Percentiles rank a stretch among this genome's conserved stretches.
phyloP scores from a whole-genome alignment of 495 filamentous ascomycete species.

The Halenospora varia region DNA sequence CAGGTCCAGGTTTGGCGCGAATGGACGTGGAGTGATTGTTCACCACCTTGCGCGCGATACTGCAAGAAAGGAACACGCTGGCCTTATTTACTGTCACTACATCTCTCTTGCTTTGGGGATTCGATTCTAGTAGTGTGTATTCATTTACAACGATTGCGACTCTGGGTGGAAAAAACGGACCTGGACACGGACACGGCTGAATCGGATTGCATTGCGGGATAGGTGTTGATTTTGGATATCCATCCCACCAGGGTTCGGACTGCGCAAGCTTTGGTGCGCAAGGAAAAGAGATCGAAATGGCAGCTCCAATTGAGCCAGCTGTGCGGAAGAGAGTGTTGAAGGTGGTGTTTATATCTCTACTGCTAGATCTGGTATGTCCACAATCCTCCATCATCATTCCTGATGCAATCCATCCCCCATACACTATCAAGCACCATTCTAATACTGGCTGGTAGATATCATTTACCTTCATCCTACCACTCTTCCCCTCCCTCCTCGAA shows the following conservation, averaged over 20 bases:
- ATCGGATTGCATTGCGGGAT: background rate
- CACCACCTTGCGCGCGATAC: background rate
- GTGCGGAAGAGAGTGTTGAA: conserved; percentile 77
- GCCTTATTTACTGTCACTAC: conserved; percentile 17
- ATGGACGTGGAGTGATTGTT: background rate
- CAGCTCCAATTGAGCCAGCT: conserved; percentile 36
- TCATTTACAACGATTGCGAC: too few relatives aligned
- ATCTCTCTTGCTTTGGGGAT: background rate
- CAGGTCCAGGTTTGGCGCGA: too few relatives aligned
- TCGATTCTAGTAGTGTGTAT: background rate
- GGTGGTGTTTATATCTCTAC: conserved; percentile 57
- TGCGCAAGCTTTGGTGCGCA: too few relatives aligned
- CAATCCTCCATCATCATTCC: too few relatives aligned
- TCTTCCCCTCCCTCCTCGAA: conserved; percentile 89
- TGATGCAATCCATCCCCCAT: too few relatives aligned
- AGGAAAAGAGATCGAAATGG: conserved; percentile 15
- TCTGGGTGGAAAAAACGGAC: too few relatives aligned
- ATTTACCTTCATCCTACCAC: conserved; percentile 95
- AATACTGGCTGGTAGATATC: conserved; percentile 52
- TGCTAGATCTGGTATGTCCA: conserved; percentile 47
- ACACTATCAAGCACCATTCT: background rate
- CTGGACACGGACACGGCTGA: too few relatives aligned
- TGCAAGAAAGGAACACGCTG: conserved; percentile 17
- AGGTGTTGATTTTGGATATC: background rate
- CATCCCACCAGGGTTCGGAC: too few relatives aligned